Conservation (phyloP, 2,329 filamentous ascomycete species). For the Trichophyton equinum region DNA sequence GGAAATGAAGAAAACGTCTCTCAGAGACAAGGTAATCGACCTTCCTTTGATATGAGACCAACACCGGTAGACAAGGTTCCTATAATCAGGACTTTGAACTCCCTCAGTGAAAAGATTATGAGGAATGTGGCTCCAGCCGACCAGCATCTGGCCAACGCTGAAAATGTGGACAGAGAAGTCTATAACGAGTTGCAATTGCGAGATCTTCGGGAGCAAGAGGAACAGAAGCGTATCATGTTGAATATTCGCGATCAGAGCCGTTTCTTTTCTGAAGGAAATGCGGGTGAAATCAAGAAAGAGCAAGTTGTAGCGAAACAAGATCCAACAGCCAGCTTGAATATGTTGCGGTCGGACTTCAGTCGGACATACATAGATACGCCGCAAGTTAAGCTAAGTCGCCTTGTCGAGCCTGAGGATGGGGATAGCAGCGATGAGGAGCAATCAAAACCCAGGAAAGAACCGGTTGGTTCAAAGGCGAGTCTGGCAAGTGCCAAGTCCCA, state of each 20-base stretch:
- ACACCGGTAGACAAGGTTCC: conserved; percentile 62
- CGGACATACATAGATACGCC: conserved; percentile 36
- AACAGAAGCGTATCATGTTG: conserved; percentile 66
- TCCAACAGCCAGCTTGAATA: conserved; percentile 53
- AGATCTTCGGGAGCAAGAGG: conserved; percentile 63
- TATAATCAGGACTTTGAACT: conserved; percentile 81
- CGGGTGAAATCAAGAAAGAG: conserved; percentile 34
- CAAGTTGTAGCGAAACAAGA: conserved; percentile 56
- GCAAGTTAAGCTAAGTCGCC: conserved; percentile 56
- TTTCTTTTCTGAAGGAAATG: conserved; percentile 53
- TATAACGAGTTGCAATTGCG: conserved; percentile 64
- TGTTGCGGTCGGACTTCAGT: conserved; percentile 50
- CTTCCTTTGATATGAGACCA: conserved; percentile 82
- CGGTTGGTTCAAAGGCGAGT: conserved; percentile 55
- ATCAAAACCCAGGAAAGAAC: conserved; percentile 33
- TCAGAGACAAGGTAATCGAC: conserved; percentile 71
- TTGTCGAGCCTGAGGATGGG: conserved; percentile 44
- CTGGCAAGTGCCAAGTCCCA: conserved; percentile 44
- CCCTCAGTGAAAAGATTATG: conserved; percentile 85
- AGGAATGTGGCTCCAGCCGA: conserved; percentile 73
- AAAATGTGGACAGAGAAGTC: conserved; percentile 58
- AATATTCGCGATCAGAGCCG: conserved; percentile 78
- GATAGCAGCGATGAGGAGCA: conserved; percentile 52
- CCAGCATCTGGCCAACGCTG: conserved; percentile 50
- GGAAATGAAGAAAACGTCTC: conserved; percentile 94